phyloP scores from a whole-genome alignment of 2,329 filamentous ascomycete species.

The Aplosporella prunicola region DNA sequence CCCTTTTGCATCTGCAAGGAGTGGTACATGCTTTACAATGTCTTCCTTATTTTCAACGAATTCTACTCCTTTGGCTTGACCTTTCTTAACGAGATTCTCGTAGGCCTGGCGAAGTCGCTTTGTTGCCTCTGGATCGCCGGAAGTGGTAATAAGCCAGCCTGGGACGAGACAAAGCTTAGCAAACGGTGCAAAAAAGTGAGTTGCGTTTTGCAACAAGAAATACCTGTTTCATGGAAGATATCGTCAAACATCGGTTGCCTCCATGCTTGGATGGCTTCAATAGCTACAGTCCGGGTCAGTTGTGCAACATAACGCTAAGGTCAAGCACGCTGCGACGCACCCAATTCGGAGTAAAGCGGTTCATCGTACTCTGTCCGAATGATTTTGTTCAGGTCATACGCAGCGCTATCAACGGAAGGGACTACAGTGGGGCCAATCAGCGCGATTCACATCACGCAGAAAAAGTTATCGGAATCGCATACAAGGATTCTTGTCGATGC shows the following conservation, averaged over 20 bases:
- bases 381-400: slow-evolving; percentile 15
- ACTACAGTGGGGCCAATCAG: not conserved
- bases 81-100: slow-evolving; percentile 10
- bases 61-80: slow-evolving; percentile 11
- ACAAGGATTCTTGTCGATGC: slow-evolving; percentile 18
- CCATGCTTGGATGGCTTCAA: slow-evolving; percentile 14
- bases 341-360: slow-evolving; percentile 14
- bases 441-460: not conserved
- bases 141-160: slow-evolving; percentile 13
- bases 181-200: too few relatives aligned
- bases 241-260: slow-evolving; percentile 11
- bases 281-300: slow-evolving; percentile 2
- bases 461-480: not conserved
- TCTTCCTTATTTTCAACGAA: slow-evolving; percentile 10
- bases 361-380: slow-evolving; percentile 16
- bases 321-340: slow-evolving; percentile 1
- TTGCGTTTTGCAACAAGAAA: too few relatives aligned
- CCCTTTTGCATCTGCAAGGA: slow-evolving; percentile 8
- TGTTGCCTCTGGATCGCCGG: slow-evolving; percentile 12
- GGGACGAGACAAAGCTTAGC: slow-evolving; percentile 5
- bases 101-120: slow-evolving; percentile 13
- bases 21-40: slow-evolving; percentile 12
- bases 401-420: slow-evolving; percentile 10
- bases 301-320: not conserved
- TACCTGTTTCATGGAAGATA: slow-evolving; percentile 12